Percentiles rank a stretch among this genome's conserved stretches.
These are phyloP conservation scores for Spizellomyces sp. DNA, from an alignment of 192 early-diverging fungal species.

Conservation along the genomic window DNA sequence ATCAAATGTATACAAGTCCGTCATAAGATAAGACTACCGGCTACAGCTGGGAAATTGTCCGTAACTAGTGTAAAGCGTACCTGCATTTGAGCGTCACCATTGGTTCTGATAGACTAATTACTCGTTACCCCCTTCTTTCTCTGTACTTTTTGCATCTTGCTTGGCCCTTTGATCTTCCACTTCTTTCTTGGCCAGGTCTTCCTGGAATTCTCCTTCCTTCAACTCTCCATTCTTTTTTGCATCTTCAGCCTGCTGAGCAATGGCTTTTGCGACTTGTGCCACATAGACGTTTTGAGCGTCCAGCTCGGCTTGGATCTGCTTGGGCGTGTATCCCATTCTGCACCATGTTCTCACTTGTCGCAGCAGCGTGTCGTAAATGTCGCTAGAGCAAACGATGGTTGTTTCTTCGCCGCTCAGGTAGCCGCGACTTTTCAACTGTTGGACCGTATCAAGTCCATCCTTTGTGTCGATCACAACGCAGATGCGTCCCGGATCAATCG, in stretches of 20 bases:
- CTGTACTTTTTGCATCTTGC: not conserved
- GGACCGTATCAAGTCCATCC: slow-evolving; percentile 22
- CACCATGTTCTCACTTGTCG: slow-evolving; percentile 21
- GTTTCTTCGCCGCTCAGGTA: not conserved
- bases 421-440: not conserved
- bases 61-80: no score
- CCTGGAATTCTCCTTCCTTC: slow-evolving; percentile 3
- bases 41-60: no score
- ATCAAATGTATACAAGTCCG: no score
- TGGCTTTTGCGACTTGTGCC: slow-evolving; percentile 4
- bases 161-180: not conserved
- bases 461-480: slow-evolving; percentile 28
- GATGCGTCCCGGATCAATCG: slow-evolving; percentile 2
- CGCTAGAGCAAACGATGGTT: slow-evolving; percentile 15
- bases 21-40: no score
- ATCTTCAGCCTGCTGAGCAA: slow-evolving; percentile 14
- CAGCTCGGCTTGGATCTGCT: slow-evolving; percentile 25
- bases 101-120: no score
- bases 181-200: slow-evolving; percentile 4
- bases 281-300: slow-evolving; percentile 20
- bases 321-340: slow-evolving; percentile 19
- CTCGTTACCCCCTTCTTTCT: not conserved
- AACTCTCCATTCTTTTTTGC: slow-evolving; percentile 11
- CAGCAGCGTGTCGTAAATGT: slow-evolving; percentile 16
- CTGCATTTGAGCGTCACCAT: no score